phyloP scores from a whole-genome alignment of 108 stramenopile genomes.

The Nitzschia sp. region DNA sequence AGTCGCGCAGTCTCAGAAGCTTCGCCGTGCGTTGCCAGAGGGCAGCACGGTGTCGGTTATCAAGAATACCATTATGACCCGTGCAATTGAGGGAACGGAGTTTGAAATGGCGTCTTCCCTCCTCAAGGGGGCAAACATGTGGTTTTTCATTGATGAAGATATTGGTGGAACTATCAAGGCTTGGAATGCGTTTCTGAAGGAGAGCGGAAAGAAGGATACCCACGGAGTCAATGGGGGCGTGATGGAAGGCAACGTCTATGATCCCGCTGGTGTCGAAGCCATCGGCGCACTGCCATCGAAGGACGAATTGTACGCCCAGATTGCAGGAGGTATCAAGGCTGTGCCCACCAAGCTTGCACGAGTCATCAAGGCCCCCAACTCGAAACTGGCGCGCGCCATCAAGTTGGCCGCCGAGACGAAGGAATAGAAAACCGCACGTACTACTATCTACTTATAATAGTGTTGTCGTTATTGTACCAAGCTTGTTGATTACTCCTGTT shows the following conservation, averaged over 20 bases:
- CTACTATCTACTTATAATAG: too few species aligned
- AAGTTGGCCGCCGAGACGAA: conserved; percentile 71
- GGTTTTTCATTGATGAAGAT: conserved; percentile 95
- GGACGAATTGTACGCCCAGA: conserved; percentile 86
- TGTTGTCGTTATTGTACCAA: conserved; percentile 7
- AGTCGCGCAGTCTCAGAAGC: conserved; percentile 59
- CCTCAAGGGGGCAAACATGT: conserved; percentile 88
- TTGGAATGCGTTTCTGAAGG: conserved; percentile 78
- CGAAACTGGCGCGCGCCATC: conserved; percentile 85
- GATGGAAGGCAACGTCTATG: conserved; percentile 81
- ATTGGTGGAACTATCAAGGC: conserved; percentile 84
- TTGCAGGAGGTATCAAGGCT: conserved; percentile 88
- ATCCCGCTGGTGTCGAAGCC: conserved; percentile 70
- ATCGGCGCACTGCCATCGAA: conserved; percentile 90
- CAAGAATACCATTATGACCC: conserved; percentile 91
- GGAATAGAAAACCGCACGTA: not conserved
- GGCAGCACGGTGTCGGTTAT: conserved; percentile 81
- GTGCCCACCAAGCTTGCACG: conserved; percentile 95
- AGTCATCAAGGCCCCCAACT: conserved; percentile 86
- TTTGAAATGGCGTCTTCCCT: conserved; percentile 59
- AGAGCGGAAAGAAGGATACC: conserved; percentile 58
- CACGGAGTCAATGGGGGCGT: conserved; percentile 80
- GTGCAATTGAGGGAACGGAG: conserved; percentile 80
- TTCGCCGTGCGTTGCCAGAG: conserved; percentile 84
- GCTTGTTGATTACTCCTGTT: too few species aligned